These are phyloP conservation scores for Erysiphe pulchra DNA, from an alignment of 2,329 filamentous ascomycete genomes.

Conservation along the genomic window DNA sequence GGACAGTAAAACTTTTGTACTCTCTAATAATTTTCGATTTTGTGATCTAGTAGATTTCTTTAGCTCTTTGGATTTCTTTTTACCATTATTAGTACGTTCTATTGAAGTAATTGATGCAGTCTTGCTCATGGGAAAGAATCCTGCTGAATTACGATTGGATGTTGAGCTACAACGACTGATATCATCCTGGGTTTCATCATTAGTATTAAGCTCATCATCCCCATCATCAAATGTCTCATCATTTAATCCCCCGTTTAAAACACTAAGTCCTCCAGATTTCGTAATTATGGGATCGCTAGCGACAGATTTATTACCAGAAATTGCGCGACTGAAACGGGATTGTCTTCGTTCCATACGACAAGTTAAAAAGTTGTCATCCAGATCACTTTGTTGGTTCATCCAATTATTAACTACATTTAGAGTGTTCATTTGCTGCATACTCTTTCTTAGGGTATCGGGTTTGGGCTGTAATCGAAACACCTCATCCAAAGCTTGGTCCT, in stretches of 20 bases:
- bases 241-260: constrained; percentile 16
- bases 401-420: constrained; percentile 66
- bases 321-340: constrained; percentile 13
- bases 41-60: constrained; percentile 20
- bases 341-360: constrained; percentile 25
- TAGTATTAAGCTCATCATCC: constrained; percentile 70
- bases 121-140: constrained; percentile 24
- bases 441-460: constrained; percentile 26
- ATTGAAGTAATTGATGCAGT: constrained; percentile 30
- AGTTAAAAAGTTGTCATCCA: constrained; percentile 30
- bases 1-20: constrained; percentile 67
- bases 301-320: constrained; percentile 25
- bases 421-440: constrained; percentile 43
- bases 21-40: constrained; percentile 49
- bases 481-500: constrained; percentile 73
- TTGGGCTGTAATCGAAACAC: constrained; percentile 59
- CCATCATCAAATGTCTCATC: constrained; percentile 22
- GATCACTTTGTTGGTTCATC: constrained; percentile 48
- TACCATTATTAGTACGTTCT: constrained; percentile 6
- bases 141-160: constrained; percentile 24
- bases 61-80: constrained; percentile 1
- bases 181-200: constrained; percentile 28
- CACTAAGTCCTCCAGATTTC: constrained; percentile 20
- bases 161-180: constrained; percentile 3
- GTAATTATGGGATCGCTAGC: constrained; percentile 32